Evolutionary conservation across 2,329 filamentous ascomycete species (phyloP), one percentile per base, ranked within the genome.

Genomic region (Fusarium mundagurra): DNA sequence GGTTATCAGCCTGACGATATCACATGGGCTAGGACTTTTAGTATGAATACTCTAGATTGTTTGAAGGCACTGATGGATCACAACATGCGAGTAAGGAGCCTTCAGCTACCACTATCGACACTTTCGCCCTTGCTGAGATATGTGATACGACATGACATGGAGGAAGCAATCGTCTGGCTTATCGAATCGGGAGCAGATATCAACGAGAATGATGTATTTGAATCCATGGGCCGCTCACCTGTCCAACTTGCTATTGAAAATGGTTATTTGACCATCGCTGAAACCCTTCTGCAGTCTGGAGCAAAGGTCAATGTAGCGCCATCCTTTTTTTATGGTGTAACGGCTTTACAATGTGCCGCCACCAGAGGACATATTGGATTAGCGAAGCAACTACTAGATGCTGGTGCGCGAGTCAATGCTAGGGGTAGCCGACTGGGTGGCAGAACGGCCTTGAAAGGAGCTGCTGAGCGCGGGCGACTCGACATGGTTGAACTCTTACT

Each of bases 401-500:
- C 39, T 34, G 64, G 55, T 17, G 68, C 68, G 0, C 13, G 67
- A 2, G 38, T 64, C 1, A 39, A 57, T 36, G 55, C 64, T 6
- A 33, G 18, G 16, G 31, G 54, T 7, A 50, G 55, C 1, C 10
- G 8, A 8, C 2, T 0, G 1, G 0, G 8, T 5, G 60, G 68
- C 0, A 45, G 50, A 36, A 61, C 50, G 2, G 60, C 64, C 1
- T 16, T 71, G 8, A 64, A 68, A 48, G 60, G 55, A 10, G 68
- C 68, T 29, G 50, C 64, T 17, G 60, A 68, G 22, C 13, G 4
- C 7, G 64, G 55, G 10, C 41, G 68, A 22, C 39, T 71, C 8
- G 60, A 64, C 0, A 68, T 59, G 55, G 5, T 64, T 6, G 6
- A 71, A 12, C 38, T 67, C 11, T 29, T 68, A 12, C n/a, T 71